Conservation (phyloP, 2,329 filamentous ascomycete genomes). For the Raffaelea deltoideospora region DNA sequence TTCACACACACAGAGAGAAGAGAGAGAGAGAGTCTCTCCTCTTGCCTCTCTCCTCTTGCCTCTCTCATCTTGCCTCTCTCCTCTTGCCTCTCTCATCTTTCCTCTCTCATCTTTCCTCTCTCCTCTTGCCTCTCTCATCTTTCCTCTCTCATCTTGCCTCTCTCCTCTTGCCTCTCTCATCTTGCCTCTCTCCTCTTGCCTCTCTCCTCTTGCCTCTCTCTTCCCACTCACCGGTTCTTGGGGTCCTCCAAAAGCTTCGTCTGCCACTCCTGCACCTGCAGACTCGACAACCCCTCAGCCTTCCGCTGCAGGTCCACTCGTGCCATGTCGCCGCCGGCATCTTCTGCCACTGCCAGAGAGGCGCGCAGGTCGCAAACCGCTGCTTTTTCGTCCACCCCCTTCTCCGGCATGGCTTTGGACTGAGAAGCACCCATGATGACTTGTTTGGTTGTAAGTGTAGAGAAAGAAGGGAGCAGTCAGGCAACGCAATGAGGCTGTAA, state of each 20-base stretch:
- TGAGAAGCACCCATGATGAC: constrained; percentile 15
- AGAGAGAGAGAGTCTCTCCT: background rate
- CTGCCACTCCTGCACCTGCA: constrained; percentile 43
- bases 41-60: background rate
- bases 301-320: background rate
- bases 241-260: constrained; percentile 46
- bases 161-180: background rate
- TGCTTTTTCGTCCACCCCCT: constrained; percentile 15
- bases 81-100: background rate
- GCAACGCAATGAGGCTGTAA: no score
- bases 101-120: background rate
- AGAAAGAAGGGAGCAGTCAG: no score
- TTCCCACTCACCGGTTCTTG: constrained; percentile 46
- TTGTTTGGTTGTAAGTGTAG: background rate
- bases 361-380: constrained; percentile 17
- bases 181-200: background rate
- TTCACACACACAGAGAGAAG: background rate
- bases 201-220: no score
- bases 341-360: background rate
- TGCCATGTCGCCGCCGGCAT: background rate
- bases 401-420: constrained; percentile 14
- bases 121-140: background rate
- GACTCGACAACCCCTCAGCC: constrained; percentile 31
- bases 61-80: background rate
- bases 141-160: background rate